Percentiles rank a stretch among this genome's conserved stretches.
phyloP scores from a whole-genome alignment of 1,284 basidiomycete species.

The Naganishia cerealis region DNA sequence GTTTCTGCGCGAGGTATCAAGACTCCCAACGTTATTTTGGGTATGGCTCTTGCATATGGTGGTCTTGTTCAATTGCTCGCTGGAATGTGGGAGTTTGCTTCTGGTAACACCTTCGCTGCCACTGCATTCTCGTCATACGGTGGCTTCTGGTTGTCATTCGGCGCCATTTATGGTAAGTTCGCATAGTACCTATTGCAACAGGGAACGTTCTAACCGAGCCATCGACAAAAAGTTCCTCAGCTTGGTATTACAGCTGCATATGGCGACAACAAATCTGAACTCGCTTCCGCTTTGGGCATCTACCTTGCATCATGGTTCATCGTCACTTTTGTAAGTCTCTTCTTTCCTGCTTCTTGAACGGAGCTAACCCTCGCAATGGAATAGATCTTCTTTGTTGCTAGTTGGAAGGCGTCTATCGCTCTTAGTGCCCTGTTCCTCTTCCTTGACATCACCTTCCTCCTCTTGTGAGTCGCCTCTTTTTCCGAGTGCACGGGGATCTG shows the following conservation, averaged over 20 bases:
- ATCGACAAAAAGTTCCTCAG: slow-evolving; percentile 40
- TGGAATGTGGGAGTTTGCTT: slow-evolving; percentile 67
- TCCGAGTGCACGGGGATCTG: neutral
- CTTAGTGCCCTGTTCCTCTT: slow-evolving; percentile 70
- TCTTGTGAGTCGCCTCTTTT: slow-evolving; percentile 46
- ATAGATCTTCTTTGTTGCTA: slow-evolving; percentile 57
- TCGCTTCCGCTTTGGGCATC: slow-evolving; percentile 56
- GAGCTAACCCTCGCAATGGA: slow-evolving; percentile 14
- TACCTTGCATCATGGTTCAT: slow-evolving; percentile 53
- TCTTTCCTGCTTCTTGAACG: neutral
- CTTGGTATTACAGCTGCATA: slow-evolving; percentile 58
- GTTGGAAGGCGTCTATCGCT: slow-evolving; percentile 66
- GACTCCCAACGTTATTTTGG: slow-evolving; percentile 72
- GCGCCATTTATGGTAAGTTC: slow-evolving; percentile 37
- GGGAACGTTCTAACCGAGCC: neutral
- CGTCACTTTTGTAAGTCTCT: slow-evolving; percentile 34
- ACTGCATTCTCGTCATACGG: slow-evolving; percentile 79
- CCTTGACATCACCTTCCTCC: slow-evolving; percentile 62
- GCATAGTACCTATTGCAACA: slow-evolving; percentile 32
- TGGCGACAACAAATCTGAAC: slow-evolving; percentile 50
- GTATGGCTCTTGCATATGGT: slow-evolving; percentile 78
- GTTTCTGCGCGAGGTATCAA: slow-evolving; percentile 50
- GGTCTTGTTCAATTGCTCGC: slow-evolving; percentile 70
- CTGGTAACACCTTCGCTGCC: slow-evolving; percentile 64
- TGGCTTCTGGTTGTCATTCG: slow-evolving; percentile 60